phyloP scores from a whole-genome alignment of 345 rosid genomes.

The Eucalyptus tenuipes region DNA sequence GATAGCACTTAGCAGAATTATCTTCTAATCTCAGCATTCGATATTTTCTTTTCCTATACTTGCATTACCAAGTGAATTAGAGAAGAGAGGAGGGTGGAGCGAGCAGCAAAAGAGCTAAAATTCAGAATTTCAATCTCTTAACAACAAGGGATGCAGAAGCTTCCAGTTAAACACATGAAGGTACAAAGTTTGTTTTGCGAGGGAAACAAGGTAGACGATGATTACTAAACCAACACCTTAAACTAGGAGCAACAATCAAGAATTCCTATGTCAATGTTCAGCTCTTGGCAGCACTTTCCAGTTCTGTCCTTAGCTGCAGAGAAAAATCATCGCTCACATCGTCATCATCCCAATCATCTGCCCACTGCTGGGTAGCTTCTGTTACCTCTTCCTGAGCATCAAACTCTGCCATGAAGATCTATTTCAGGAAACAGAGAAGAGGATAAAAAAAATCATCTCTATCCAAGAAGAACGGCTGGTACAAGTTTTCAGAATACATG shows the following conservation, averaged over 20 bases:
- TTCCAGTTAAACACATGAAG: not conserved
- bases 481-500: not conserved
- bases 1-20: not conserved
- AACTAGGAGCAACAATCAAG: not conserved
- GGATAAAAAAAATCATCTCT: not conserved
- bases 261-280: not conserved
- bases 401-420: slow-evolving; percentile 33
- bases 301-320: slow-evolving; percentile 65
- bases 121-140: not conserved
- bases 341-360: slow-evolving; percentile 94
- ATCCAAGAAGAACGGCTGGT: not conserved
- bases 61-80: not conserved
- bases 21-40: not conserved
- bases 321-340: slow-evolving; percentile 91
- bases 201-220: not conserved
- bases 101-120: not conserved
- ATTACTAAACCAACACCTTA: not conserved
- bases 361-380: slow-evolving; percentile 79
- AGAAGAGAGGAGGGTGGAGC: not conserved
- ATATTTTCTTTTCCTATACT: not conserved
- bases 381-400: slow-evolving; percentile 60
- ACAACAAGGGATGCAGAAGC: not conserved
- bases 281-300: slow-evolving; percentile 34
- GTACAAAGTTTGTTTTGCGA: not conserved
- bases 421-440: not conserved